Evolutionary conservation across 2,329 filamentous ascomycete species (phyloP).

Genomic region (Chrysoporthe deuterocubensis): DNA sequence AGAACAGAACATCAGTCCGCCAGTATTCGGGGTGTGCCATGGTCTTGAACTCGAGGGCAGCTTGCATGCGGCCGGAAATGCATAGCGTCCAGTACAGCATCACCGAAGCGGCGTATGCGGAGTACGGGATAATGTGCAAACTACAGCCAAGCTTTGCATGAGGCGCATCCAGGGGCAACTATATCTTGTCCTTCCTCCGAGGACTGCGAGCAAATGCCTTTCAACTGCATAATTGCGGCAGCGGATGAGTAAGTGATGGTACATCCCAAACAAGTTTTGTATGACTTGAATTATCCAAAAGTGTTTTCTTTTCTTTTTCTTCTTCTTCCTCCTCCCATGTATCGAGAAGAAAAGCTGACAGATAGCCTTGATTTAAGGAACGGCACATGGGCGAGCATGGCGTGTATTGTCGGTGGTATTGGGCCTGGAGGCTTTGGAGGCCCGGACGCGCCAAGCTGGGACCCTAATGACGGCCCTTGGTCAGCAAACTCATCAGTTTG

Average conservation of each 20-base stretch:
- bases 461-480: conserved; percentile 6
- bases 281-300: background rate
- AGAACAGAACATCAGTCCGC: background rate
- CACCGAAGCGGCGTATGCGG: background rate
- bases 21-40: conserved; percentile 11
- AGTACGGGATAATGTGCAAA: background rate
- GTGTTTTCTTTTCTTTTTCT: no score
- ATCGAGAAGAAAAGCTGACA: background rate
- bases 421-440: conserved; percentile 5
- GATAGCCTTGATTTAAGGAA: background rate
- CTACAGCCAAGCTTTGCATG: conserved; percentile 1
- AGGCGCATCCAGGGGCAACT: conserved; percentile 3
- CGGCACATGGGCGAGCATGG: background rate
- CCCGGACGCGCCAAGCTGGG: background rate
- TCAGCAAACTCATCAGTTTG: conserved; percentile 14
- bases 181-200: background rate
- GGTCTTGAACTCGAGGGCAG: conserved; percentile 10
- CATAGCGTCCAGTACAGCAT: background rate
- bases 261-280: background rate
- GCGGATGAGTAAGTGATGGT: background rate
- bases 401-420: background rate
- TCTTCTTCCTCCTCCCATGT: background rate
- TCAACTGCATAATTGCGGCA: background rate
- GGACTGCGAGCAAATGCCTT: background rate
- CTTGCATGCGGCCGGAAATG: conserved; percentile 14